These are phyloP conservation scores for Monosporascus sp. DNA, from an alignment of 2,329 filamentous ascomycete genomes.

Conservation along the genomic window DNA sequence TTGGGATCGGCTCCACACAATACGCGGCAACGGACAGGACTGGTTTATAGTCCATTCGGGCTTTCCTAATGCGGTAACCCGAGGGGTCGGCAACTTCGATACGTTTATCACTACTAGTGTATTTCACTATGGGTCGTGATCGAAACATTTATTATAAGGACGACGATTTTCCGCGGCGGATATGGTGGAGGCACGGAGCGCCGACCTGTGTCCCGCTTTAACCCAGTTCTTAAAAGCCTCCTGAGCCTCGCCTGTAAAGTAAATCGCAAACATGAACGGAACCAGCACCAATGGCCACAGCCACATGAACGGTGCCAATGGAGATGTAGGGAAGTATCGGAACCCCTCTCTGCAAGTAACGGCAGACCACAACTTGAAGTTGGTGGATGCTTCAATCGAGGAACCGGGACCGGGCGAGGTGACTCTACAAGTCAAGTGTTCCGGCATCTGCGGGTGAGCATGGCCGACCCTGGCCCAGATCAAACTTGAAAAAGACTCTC, in stretches of 20 bases:
- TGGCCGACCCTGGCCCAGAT: neutral
- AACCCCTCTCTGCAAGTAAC: slow-evolving; percentile 57
- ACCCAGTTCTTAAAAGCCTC: neutral
- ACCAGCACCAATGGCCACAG: slow-evolving; percentile 5
- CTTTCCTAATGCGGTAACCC: neutral
- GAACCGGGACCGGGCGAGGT: slow-evolving; percentile 50
- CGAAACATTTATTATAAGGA: neutral
- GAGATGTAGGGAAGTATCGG: slow-evolving; percentile 11
- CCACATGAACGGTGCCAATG: neutral
- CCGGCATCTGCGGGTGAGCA: slow-evolving; percentile 57
- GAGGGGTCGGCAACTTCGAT: neutral
- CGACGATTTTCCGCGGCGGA: neutral
- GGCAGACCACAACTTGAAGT: slow-evolving; percentile 53
- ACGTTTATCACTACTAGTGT: neutral
- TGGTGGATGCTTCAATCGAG: slow-evolving; percentile 51
- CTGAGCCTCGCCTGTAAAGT: neutral
- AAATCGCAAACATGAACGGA: neutral
- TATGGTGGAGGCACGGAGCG: neutral
- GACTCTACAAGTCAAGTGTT: slow-evolving; percentile 56
- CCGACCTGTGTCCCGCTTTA: no score
- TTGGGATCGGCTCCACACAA: neutral
- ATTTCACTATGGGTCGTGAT: neutral
- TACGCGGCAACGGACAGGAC: neutral
- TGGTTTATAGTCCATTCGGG: neutral
- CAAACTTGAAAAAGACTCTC: neutral